Conservation (phyloP, 495 filamentous ascomycete species). For the Astrocystis sublimbata region DNA sequence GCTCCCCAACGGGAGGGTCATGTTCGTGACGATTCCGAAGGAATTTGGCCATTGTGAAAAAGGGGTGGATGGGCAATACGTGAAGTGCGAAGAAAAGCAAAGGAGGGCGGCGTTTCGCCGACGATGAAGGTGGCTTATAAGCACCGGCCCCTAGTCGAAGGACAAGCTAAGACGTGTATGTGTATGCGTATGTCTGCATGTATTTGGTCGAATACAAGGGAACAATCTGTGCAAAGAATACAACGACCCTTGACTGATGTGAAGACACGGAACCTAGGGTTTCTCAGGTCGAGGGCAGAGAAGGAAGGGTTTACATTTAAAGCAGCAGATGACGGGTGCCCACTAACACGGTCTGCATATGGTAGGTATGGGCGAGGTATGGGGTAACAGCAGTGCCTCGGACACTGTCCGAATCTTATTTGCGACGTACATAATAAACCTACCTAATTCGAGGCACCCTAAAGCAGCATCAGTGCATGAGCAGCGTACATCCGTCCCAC, state of each 20-base stretch:
- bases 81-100: background rate
- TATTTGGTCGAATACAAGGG: background rate
- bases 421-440: background rate
- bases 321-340: background rate
- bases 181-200: background rate
- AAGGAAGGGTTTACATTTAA: conserved; percentile 8
- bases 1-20: conserved; percentile 42
- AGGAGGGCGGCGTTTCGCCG: background rate
- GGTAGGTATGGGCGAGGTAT: background rate
- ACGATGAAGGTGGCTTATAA: background rate
- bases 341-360: background rate
- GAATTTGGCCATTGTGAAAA: conserved; percentile 32
- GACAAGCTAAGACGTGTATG: background rate
- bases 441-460: background rate
- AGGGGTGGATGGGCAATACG: conserved; percentile 12
- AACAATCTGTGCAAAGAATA: background rate
- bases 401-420: background rate
- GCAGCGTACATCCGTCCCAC: background rate
- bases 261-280: background rate
- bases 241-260: background rate
- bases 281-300: background rate
- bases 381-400: background rate
- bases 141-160: background rate
- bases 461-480: background rate
- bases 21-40: conserved; percentile 44